Evolutionary conservation across 1,284 basidiomycete species (phyloP), one percentile per base, ranked within the genome.

Genomic region (Tremellales sp.): DNA sequence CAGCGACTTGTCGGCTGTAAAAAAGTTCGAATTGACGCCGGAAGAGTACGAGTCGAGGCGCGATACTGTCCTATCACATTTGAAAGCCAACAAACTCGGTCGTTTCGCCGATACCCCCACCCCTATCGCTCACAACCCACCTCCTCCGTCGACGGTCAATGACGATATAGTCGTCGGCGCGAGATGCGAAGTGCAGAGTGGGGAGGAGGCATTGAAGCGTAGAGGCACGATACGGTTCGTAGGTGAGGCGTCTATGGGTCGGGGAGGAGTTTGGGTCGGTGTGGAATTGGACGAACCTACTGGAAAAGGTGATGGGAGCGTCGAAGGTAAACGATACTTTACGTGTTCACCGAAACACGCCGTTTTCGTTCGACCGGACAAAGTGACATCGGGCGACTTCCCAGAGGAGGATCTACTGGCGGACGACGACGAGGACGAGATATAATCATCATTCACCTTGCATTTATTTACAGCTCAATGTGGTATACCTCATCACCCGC

Each of bases 241-340:
- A 11, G 96, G 96, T 0, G 68, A 76, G 23, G 89, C 92, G 0
- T 78, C 80, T 46, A 96, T 97, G 64, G 83, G 83, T 27, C 82
- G 79, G 43, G 68, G 67, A 24, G 69, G 67, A 0, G 67, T 82
- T 0, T 97, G 94, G 94, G 81, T 97, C 2, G 96, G 94, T 0
- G 79, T 98, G 6, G 89, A 96, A 72, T 89, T 94, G 62, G 96
- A 98, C 67, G 96, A 97, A 65, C 94, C 96, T 1, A 80, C 91
- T 11, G 93, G 94, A 11, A 97, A 93, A 76, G 93, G 94, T 57
- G 87, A 97, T 70, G 94, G 94, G 58, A 84, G 91, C 0, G 87
- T 97, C 2, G 81, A 89, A 60, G 91, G 88, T 0, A 82, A 84
- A 58, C 77, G 80, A 15, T 97, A 97, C 72, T 98, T 97, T 65